A percentile compares a stretch with the other conserved stretches of the same genome.
phyloP scores from a whole-genome alignment of 257 asterid genomes.

The Solanum rostratum region DNA sequence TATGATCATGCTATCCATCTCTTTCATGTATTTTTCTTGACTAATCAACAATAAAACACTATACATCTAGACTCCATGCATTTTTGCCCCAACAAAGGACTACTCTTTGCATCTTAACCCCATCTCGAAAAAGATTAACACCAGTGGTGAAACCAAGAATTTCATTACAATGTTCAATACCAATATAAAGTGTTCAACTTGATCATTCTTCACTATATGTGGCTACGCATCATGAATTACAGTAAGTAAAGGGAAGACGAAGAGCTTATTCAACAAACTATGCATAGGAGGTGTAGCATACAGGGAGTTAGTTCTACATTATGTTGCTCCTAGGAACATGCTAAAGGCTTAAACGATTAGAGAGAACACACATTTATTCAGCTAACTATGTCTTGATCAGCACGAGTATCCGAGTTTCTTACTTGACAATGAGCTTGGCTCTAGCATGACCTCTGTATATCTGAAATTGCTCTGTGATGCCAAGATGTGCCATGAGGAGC shows the following conservation, averaged over 20 bases:
- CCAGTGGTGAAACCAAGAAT: not conserved
- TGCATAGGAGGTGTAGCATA: not conserved
- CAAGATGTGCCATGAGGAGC: conserved; percentile 58
- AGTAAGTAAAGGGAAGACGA: not conserved
- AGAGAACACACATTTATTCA: not conserved
- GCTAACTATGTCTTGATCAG: not conserved
- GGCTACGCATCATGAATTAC: not conserved
- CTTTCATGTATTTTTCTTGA: too few species aligned
- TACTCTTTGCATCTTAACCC: too few species aligned
- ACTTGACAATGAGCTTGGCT: conserved; percentile 31
- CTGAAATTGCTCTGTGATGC: conserved; percentile 43
- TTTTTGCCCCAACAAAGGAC: too few species aligned
- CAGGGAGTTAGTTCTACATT: not conserved
- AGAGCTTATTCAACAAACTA: not conserved
- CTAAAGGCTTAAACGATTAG: not conserved
- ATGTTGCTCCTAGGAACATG: not conserved
- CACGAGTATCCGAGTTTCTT: not conserved
- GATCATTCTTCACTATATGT: not conserved
- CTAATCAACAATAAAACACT: too few species aligned
- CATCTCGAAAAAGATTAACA: not conserved
- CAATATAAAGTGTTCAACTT: not conserved
- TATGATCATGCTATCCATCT: too few species aligned
- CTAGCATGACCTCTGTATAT: conserved; percentile 44
- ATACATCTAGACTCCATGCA: too few species aligned
- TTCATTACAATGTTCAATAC: too few species aligned